Percentiles rank a stretch among this genome's conserved stretches.
Evolutionary conservation across 2,329 filamentous ascomycete species (phyloP).

Genomic region (Didymella exigua): DNA sequence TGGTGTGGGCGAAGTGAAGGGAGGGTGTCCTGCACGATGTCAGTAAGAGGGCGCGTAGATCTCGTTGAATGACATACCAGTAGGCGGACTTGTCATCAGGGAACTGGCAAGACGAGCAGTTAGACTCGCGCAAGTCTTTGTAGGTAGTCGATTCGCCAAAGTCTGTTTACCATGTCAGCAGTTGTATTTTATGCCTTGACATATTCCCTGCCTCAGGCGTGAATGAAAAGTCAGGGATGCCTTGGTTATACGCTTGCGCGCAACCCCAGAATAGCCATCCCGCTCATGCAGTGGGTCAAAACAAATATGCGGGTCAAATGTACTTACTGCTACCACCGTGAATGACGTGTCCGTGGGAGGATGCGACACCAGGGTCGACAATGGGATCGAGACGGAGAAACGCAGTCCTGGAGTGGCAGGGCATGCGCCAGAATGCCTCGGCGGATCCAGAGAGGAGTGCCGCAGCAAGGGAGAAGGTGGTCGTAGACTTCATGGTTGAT

Average conservation of each 20-base stretch:
- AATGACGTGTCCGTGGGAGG: slow-evolving; percentile 41
- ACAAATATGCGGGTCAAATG: slow-evolving; percentile 7
- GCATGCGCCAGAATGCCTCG: slow-evolving; percentile 74
- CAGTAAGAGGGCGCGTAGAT: neutral
- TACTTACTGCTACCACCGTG: slow-evolving; percentile 57
- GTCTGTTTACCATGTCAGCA: slow-evolving; percentile 38
- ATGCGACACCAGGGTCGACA: slow-evolving; percentile 37
- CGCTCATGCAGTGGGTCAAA: slow-evolving; percentile 14
- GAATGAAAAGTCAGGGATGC: neutral
- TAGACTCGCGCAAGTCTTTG: slow-evolving; percentile 64
- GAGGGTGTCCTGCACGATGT: slow-evolving; percentile 58
- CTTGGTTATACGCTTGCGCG: neutral
- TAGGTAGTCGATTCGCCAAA: slow-evolving; percentile 69
- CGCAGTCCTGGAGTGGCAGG: slow-evolving; percentile 66
- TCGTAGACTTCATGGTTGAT: slow-evolving; percentile 40
- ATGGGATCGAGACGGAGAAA: slow-evolving; percentile 61
- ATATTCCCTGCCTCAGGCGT: slow-evolving; percentile 15
- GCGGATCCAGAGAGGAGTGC: slow-evolving; percentile 48
- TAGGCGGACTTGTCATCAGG: slow-evolving; percentile 50
- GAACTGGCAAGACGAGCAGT: slow-evolving; percentile 71
- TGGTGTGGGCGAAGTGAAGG: slow-evolving; percentile 70
- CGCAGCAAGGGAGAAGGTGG: slow-evolving; percentile 35
- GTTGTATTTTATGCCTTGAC: too few species aligned
- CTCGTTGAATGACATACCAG: slow-evolving; percentile 29
- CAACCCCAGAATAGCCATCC: slow-evolving; percentile 3